Evolutionary conservation across 768 basidiomycete genomes (phyloP).

Genomic region (Goffeauzyma gilvescens): DNA sequence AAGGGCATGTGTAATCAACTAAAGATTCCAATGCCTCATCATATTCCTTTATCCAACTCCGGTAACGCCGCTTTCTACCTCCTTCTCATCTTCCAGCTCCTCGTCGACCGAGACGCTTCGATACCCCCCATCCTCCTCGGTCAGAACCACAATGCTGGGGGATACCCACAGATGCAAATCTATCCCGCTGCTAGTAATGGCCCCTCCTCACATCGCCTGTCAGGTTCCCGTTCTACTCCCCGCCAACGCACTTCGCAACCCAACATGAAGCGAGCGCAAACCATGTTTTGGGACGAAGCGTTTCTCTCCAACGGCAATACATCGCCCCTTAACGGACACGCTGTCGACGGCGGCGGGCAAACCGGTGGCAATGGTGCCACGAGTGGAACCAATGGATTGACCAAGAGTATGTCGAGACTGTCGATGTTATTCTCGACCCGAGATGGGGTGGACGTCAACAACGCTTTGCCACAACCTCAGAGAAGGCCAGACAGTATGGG

Average conservation of each 20-base stretch:
- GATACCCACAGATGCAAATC: constrained; percentile 8
- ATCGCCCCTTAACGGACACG: neutral
- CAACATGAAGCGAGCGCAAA: constrained; percentile 19
- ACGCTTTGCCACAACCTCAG: too few species aligned
- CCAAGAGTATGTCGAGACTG: constrained; percentile 1
- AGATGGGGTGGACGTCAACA: too few species aligned
- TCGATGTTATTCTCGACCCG: too few species aligned
- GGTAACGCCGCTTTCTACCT: constrained; percentile 31
- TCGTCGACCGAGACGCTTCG: constrained; percentile 15
- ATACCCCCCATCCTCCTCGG: constrained; percentile 7
- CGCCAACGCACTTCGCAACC: neutral
- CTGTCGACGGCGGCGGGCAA: neutral
- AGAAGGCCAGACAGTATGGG: too few species aligned
- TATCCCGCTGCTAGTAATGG: constrained; percentile 2
- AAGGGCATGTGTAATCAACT: constrained; percentile 19
- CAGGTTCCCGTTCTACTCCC: constrained; percentile 1
- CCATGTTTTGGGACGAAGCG: constrained; percentile 31
- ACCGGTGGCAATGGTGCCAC: too few species aligned
- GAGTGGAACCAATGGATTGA: too few species aligned
- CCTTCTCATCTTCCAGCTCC: constrained; percentile 26
- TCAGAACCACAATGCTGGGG: neutral
- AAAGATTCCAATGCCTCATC: constrained; percentile 22
- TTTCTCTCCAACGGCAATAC: constrained; percentile 1
- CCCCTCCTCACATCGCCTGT: neutral
- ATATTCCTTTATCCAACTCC: constrained; percentile 26